Evolutionary conservation across 768 basidiomycete genomes (phyloP).

Genomic region (Gautieria morchelliformis): DNA sequence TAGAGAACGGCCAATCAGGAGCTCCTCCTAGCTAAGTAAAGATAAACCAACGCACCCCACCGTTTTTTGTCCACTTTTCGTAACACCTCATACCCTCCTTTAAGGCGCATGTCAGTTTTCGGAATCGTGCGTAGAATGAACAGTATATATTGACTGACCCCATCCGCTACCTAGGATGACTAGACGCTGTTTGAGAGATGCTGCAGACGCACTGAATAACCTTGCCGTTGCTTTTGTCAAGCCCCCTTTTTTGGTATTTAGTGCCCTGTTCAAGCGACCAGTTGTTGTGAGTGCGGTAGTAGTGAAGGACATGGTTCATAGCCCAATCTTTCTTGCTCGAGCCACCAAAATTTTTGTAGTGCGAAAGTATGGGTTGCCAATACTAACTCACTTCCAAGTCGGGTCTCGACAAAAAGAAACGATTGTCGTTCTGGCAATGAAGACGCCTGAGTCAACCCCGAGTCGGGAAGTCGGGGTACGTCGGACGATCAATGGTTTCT

Average conservation of each 20-base stretch:
- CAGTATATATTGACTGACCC: slow-evolving; percentile 23
- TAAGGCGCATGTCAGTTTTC: background rate
- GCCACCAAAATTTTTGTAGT: too few relatives aligned
- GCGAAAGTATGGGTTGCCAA: too few relatives aligned
- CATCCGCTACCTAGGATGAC: slow-evolving; percentile 71
- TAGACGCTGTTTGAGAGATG: slow-evolving; percentile 30
- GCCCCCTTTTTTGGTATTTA: too few relatives aligned
- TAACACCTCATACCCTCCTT: slow-evolving; percentile 56
- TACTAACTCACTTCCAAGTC: too few relatives aligned
- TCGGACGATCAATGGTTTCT: too few relatives aligned
- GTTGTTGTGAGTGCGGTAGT: too few relatives aligned
- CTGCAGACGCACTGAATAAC: slow-evolving; percentile 3
- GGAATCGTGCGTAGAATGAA: background rate
- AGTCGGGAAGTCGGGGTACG: too few relatives aligned
- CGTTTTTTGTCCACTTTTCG: slow-evolving; percentile 59
- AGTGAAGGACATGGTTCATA: too few relatives aligned
- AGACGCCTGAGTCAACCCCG: too few relatives aligned
- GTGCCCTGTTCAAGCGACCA: too few relatives aligned
- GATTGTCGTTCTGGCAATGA: too few relatives aligned
- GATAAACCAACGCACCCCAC: slow-evolving; percentile 40
- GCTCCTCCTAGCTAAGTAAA: background rate
- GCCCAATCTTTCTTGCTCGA: background rate
- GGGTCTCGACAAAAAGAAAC: too few relatives aligned
- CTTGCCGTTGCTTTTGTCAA: background rate
- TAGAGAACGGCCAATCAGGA: background rate